Conservation (phyloP, 2,329 filamentous ascomycete genomes). For the Phialophora macrospora region DNA sequence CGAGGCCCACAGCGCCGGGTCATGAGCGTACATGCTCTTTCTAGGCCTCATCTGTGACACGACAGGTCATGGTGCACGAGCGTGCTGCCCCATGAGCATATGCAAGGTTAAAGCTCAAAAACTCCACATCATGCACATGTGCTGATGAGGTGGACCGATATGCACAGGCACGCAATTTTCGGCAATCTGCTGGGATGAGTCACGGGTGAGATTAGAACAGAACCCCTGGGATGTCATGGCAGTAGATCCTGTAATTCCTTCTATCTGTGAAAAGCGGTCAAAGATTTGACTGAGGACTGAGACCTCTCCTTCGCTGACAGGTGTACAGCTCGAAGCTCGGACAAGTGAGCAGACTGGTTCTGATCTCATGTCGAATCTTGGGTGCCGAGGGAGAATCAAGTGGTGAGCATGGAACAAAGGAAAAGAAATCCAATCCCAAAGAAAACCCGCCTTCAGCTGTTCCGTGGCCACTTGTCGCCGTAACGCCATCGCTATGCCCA, state of each 20-base stretch:
- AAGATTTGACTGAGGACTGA: constrained; percentile 33
- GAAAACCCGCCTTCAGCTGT: constrained; percentile 34
- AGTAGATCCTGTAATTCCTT: constrained; percentile 20
- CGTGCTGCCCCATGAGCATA: constrained; percentile 4
- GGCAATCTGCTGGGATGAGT: background rate
- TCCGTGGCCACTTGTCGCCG: constrained; percentile 15
- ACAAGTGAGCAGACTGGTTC: constrained; percentile 20
- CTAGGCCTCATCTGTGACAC: constrained; percentile 23
- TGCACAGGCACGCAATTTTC: background rate
- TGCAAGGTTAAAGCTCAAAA: constrained; percentile 4
- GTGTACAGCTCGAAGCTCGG: constrained; percentile 15
- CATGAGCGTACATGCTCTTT: constrained; percentile 5
- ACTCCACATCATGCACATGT: constrained; percentile 3
- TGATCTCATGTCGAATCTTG: constrained; percentile 15
- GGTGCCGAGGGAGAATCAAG: constrained; percentile 4
- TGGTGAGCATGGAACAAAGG: constrained; percentile 21
- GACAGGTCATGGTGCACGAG: constrained; percentile 27
- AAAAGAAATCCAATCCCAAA: constrained; percentile 36
- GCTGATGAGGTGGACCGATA: constrained; percentile 7
- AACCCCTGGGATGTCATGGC: constrained; percentile 9
- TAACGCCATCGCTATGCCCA: constrained; percentile 38
- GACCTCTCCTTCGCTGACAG: constrained; percentile 23
- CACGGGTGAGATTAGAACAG: constrained; percentile 10
- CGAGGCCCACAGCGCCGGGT: constrained; percentile 26
- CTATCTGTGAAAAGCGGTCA: constrained; percentile 32